phyloP scores from a whole-genome alignment of 2,329 filamentous ascomycete genomes.

The Dothistroma pini region DNA sequence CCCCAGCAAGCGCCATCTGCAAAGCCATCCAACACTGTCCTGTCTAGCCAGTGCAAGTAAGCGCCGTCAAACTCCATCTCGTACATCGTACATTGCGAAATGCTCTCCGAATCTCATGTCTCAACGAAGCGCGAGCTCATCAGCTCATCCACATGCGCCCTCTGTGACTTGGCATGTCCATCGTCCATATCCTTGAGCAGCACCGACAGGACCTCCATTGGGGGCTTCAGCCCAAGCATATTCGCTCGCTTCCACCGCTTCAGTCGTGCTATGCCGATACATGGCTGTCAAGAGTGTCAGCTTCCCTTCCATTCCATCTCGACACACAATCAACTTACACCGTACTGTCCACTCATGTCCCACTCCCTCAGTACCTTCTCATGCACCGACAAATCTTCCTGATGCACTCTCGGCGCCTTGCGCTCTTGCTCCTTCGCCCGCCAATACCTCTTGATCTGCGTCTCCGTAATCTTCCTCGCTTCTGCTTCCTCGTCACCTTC shows the following conservation, averaged over 20 bases:
- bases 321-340: slow-evolving; percentile 58
- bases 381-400: slow-evolving; percentile 64
- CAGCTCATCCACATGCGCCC: slow-evolving; percentile 69
- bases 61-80: slow-evolving; percentile 4
- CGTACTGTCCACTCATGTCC: slow-evolving; percentile 87
- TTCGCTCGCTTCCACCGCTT: slow-evolving; percentile 88
- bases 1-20: not conserved
- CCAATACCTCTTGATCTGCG: slow-evolving; percentile 77
- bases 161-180: slow-evolving; percentile 54
- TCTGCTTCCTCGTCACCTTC: slow-evolving; percentile 46
- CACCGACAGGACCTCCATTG: slow-evolving; percentile 85
- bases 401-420: slow-evolving; percentile 69
- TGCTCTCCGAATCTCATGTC: slow-evolving; percentile 21
- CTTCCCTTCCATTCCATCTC: not conserved
- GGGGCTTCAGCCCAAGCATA: slow-evolving; percentile 75
- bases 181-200: slow-evolving; percentile 66
- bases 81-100: slow-evolving; percentile 1
- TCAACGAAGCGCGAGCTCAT: slow-evolving; percentile 50
- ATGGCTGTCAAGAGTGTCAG: slow-evolving; percentile 59
- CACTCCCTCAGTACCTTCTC: slow-evolving; percentile 92
- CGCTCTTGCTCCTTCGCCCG: slow-evolving; percentile 64
- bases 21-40: not conserved
- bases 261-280: slow-evolving; percentile 74
- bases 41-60: not conserved
- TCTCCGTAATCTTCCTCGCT: slow-evolving; percentile 63